Evolutionary conservation across 1,139 yeast genomes (phyloP).

Genomic region (Candida pseudoviswanathii): DNA sequence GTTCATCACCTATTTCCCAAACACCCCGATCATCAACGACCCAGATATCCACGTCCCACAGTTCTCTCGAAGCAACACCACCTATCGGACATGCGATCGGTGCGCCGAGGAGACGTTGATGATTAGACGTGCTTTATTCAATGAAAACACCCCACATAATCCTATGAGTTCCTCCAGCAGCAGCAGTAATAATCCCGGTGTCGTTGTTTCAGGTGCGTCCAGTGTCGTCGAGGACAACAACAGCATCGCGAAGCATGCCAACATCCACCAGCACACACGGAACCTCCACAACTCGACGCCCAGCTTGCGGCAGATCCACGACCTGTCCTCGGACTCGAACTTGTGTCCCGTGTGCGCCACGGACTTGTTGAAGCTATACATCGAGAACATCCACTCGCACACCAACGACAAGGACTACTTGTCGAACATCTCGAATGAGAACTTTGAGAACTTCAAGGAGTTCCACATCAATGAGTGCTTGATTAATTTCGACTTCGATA

Average conservation of each 20-base stretch:
- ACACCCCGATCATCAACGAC: slow-evolving; percentile 33
- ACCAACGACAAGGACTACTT: slow-evolving; percentile 18
- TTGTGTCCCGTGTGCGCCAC: slow-evolving; percentile 49
- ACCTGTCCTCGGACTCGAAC: slow-evolving; percentile 34
- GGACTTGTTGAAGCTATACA: slow-evolving; percentile 58
- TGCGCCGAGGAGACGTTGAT: slow-evolving; percentile 66
- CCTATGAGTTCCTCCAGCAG: neutral
- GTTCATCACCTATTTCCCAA: slow-evolving; percentile 43
- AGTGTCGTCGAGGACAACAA: slow-evolving; percentile 15
- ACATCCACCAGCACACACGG: slow-evolving; percentile 12
- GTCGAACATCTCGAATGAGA: slow-evolving; percentile 21
- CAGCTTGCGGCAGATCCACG: slow-evolving; percentile 12
- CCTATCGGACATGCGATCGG: slow-evolving; percentile 68
- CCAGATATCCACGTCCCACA: slow-evolving; percentile 6
- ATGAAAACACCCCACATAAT: slow-evolving; percentile 5
- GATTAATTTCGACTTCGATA: slow-evolving; percentile 62
- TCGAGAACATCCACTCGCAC: slow-evolving; percentile 22
- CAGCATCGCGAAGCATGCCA: slow-evolving; percentile 28
- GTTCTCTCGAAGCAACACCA: slow-evolving; percentile 23
- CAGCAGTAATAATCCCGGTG: neutral
- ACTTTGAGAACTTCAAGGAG: slow-evolving; percentile 55
- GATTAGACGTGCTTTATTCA: slow-evolving; percentile 51
- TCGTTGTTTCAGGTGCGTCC: neutral
- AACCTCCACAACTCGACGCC: slow-evolving; percentile 11
- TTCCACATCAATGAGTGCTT: slow-evolving; percentile 73